These are phyloP conservation scores for Ogataea salicorniae DNA, from an alignment of 805 yeast species.

Conservation along the genomic window DNA sequence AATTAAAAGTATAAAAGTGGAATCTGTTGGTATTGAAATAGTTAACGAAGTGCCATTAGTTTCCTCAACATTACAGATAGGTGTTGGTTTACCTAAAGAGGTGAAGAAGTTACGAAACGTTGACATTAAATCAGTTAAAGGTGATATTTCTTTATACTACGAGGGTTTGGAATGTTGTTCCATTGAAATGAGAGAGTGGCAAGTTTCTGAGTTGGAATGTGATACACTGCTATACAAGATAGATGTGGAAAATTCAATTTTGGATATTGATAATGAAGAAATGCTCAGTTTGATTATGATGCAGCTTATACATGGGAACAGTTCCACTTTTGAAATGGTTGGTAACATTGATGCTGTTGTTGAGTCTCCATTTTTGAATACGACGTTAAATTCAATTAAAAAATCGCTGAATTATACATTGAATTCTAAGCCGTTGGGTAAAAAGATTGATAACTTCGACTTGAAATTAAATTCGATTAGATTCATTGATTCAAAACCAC, in stretches of 20 bases:
- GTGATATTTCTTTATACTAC: neutral
- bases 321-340: constrained; percentile 1
- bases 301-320: constrained; percentile 2
- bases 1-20: constrained; percentile 1
- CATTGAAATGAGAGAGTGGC: constrained; percentile 12
- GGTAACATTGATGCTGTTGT: constrained; percentile 16
- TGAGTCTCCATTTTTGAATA: constrained; percentile 19
- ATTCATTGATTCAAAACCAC: constrained; percentile 27
- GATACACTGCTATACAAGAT: constrained; percentile 3
- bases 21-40: constrained; percentile 3
- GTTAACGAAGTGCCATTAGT: constrained; percentile 5
- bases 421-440: constrained; percentile 1
- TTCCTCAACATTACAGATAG: neutral
- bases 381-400: constrained; percentile 8
- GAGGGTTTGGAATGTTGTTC: neutral
- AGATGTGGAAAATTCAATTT: constrained; percentile 1
- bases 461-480: constrained; percentile 9
- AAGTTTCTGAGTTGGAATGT: constrained; percentile 17
- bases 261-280: constrained; percentile 5
- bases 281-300: neutral
- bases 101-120: neutral
- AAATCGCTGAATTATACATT: neutral
- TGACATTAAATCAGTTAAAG: constrained; percentile 3
- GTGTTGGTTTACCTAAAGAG: constrained; percentile 3
- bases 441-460: constrained; percentile 1